These are phyloP conservation scores for Osmanthus fragrans DNA, from an alignment of 257 asterid species.

Conservation along the genomic window DNA sequence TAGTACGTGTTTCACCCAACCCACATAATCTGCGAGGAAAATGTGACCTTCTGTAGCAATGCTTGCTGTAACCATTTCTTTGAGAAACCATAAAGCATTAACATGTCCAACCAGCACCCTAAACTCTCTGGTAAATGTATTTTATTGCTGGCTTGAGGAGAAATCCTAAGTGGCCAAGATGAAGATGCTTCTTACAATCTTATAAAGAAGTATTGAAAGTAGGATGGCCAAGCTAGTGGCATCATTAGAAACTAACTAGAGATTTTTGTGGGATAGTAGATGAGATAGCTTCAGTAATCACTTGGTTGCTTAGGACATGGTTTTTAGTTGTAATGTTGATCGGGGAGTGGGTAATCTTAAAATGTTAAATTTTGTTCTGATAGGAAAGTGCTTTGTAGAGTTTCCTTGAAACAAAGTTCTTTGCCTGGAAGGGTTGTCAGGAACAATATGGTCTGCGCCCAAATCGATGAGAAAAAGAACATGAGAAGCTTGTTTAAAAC, in stretches of 20 bases:
- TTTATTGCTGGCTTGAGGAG: conserved; percentile 13
- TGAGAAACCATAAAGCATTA: conserved; percentile 16
- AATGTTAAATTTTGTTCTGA: not conserved
- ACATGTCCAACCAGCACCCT: conserved; percentile 6
- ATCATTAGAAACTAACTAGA: not conserved
- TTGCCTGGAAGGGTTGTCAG: not conserved
- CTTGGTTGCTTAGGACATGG: not conserved
- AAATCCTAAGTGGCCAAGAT: not conserved
- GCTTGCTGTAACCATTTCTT: conserved; percentile 18
- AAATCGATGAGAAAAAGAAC: not conserved
- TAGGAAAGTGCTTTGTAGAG: not conserved
- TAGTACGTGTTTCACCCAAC: not conserved
- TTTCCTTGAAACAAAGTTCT: not conserved
- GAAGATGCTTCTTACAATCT: conserved; percentile 17
- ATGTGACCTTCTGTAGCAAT: not conserved
- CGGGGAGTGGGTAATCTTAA: not conserved
- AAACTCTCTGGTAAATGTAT: conserved; percentile 11
- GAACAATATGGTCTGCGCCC: not conserved
- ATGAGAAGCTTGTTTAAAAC: not conserved
- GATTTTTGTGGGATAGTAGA: not conserved
- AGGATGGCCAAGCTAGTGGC: not conserved
- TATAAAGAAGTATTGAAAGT: not conserved
- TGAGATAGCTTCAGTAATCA: not conserved
- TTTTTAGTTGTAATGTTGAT: not conserved
- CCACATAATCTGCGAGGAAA: not conserved